Evolutionary conservation across 148 eudicot species (phyloP).

Genomic region (Nyssa sinensis): DNA sequence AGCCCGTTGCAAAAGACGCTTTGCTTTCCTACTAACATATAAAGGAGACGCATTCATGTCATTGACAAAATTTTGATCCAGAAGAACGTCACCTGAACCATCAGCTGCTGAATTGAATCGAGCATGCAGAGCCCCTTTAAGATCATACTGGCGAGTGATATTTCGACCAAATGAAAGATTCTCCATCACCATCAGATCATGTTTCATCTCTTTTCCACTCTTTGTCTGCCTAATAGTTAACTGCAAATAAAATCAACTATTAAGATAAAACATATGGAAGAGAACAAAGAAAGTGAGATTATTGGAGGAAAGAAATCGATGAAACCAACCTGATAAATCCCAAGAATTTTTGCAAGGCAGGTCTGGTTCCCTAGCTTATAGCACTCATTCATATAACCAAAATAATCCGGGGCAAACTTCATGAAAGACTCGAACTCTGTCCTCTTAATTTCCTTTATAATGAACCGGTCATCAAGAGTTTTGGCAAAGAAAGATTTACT

Average conservation of each 20-base stretch:
- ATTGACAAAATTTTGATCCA: constrained; percentile 91
- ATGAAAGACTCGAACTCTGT: constrained; percentile 76
- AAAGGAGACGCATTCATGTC: constrained; percentile 88
- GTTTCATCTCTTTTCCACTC: constrained; percentile 68
- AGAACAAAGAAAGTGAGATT: neutral
- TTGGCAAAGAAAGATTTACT: constrained; percentile 88
- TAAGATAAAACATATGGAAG: constrained; percentile 1
- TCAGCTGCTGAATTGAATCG: constrained; percentile 60
- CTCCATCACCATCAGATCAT: constrained; percentile 93
- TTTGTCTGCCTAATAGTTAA: constrained; percentile 59
- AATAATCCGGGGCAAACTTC: constrained; percentile 69
- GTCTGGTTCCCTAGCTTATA: constrained; percentile 73
- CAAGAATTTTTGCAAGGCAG: constrained; percentile 93
- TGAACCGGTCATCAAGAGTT: constrained; percentile 84
- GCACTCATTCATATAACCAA: constrained; percentile 67
- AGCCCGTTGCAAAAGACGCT: constrained; percentile 77
- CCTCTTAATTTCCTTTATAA: constrained; percentile 87
- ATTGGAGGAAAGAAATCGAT: neutral
- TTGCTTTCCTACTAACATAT: constrained; percentile 69
- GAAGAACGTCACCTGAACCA: constrained; percentile 82
- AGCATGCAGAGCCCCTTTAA: constrained; percentile 89
- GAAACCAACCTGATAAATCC: constrained; percentile 81
- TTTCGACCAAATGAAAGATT: constrained; percentile 79
- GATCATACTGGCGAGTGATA: constrained; percentile 73
- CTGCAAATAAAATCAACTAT: constrained; percentile 31